Evolutionary conservation across 495 filamentous ascomycete genomes (phyloP), one percentile per base, ranked within the genome.

Genomic region (Aspergillus egyptiacus): DNA sequence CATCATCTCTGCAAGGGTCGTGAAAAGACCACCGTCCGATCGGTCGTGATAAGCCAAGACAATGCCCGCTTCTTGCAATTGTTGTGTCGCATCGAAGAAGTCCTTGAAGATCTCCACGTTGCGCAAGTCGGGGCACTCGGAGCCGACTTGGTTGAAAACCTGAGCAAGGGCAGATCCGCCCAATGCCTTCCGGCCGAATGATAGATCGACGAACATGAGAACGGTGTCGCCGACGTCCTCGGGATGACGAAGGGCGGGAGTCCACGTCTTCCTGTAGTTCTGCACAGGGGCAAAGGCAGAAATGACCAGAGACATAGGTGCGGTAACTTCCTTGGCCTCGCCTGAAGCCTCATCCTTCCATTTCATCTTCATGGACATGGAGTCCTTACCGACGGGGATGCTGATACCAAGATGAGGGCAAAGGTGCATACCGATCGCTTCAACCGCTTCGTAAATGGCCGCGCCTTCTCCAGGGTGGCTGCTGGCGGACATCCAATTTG

Each of bases 401-500:
- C 85, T 87, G 55, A 97, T 81, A 15, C 88, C 89, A 28, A 97
- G 75, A 58, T 83, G 79, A 17, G 87, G 87, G 60, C 82, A 86
- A 5, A 96, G 70, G n/a, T 91, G 86, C 72, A 95, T 80, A 37
- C 87, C 89, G 54, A 96, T 90, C 5, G 93, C 91, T 62, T 95
- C 81, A 24, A 96, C 93, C 24, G 88, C 93, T 65, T 95, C 91
- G 50, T 96, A 98, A 34, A 98, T 77, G 27, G 85, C 91, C 44
- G 93, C 94, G 28, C 87, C 93, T 65, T 98, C 93, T 39, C 94
- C 93, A 11, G 87, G 85, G 65, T 96, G 91, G 60, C 83, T 91
- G 49, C 88, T 87, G 7, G 93, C 90, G 1, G 89, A 88, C 94
- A 97, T 98, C 93, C 93, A 98, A 68, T 98, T 97, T 9, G 94